A percentile compares a stretch with the other conserved stretches of the same genome.
These are phyloP conservation scores for Acacia melanoxylon DNA, from an alignment of 306 rosid species.

Conservation along the genomic window DNA sequence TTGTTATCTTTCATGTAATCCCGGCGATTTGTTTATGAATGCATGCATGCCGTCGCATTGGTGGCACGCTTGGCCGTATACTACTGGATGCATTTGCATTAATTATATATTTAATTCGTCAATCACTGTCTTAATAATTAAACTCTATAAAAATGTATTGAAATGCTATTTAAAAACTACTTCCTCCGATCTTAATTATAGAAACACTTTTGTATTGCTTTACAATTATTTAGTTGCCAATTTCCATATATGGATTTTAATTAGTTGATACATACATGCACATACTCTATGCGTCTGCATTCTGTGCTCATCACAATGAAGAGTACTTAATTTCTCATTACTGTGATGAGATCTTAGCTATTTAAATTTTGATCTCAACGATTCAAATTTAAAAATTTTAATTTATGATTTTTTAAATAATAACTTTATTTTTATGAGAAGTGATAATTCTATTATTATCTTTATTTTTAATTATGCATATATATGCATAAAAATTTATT, in stretches of 20 bases:
- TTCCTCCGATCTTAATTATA: too few species aligned
- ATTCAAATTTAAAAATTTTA: too few species aligned
- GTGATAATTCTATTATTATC: too few species aligned
- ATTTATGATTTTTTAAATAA: too few species aligned
- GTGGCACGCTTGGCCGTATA: neutral
- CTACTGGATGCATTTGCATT: neutral
- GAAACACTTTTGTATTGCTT: too few species aligned
- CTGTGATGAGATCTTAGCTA: too few species aligned
- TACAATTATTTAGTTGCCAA: neutral
- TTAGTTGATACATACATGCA: neutral
- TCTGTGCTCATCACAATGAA: too few species aligned
- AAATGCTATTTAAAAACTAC: neutral
- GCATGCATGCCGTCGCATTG: neutral
- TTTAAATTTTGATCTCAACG: too few species aligned
- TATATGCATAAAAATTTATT: too few species aligned
- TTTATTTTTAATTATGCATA: too few species aligned
- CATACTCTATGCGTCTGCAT: neutral
- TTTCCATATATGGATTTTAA: neutral
- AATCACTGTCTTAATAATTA: neutral
- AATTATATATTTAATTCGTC: neutral
- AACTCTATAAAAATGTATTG: neutral
- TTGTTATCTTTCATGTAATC: neutral
- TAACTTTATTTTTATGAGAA: too few species aligned
- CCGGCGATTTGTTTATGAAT: neutral
- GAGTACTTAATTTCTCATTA: rapidly evolving